Conservation (phyloP, 139 green algal species). For the Chlorella sp. region DNA sequence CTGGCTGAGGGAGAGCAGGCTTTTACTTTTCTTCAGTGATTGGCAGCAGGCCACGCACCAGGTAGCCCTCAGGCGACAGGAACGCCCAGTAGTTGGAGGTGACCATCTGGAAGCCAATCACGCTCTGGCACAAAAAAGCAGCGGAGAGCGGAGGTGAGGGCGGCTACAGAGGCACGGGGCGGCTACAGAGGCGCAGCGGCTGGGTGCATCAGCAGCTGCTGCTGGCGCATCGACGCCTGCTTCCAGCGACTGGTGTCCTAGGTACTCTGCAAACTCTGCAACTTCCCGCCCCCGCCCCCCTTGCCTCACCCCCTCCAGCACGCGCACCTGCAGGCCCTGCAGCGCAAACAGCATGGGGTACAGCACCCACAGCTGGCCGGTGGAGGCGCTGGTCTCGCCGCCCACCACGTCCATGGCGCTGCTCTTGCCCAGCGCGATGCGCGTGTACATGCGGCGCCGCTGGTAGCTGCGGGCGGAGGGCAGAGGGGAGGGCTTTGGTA, state of each 20-base stretch:
- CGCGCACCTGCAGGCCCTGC: slow-evolving; percentile 45
- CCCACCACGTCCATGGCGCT: slow-evolving; percentile 91
- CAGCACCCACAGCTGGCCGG: slow-evolving; percentile 87
- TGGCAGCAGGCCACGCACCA: slow-evolving; percentile 36
- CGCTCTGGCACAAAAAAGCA: not conserved
- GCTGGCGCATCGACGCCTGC: no score
- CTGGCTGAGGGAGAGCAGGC: no score
- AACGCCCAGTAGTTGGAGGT: slow-evolving; percentile 60
- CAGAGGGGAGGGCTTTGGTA: not conserved
- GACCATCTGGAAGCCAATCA: slow-evolving; percentile 77
- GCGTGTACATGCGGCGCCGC: slow-evolving; percentile 92
- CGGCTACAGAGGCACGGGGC: no score
- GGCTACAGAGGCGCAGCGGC: not conserved
- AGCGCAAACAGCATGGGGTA: slow-evolving; percentile 91
- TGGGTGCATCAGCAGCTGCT: no score
- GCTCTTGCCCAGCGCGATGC: slow-evolving; percentile 93
- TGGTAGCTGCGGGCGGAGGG: slow-evolving; percentile 78
- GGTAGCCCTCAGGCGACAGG: slow-evolving; percentile 76
- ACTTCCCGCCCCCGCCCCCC: no score
- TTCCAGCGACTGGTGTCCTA: no score
- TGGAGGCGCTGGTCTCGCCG: slow-evolving; percentile 77
- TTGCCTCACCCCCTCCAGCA: not conserved
- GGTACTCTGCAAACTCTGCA: no score
- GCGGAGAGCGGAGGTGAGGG: not conserved
- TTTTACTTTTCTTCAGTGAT: no score